A percentile compares a stretch with the other conserved stretches of the same genome.
Evolutionary conservation across 176 grass and related monocot genomes (phyloP).

Genomic region (Musa acuminata): DNA sequence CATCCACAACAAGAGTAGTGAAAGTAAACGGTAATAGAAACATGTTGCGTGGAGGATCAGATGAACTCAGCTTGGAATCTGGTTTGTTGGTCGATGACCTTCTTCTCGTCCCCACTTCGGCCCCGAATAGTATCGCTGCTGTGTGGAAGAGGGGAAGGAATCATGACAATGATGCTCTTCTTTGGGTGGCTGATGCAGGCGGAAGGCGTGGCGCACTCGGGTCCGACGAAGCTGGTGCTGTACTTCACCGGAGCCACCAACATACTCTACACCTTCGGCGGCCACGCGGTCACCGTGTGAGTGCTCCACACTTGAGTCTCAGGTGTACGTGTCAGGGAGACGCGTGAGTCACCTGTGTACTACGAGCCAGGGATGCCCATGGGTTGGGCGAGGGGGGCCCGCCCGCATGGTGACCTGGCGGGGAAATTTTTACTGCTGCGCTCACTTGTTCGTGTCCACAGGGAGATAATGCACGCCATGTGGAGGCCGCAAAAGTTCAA

Average conservation of each 20-base stretch:
- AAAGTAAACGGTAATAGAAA: too few relatives aligned
- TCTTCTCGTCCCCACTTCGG: not conserved
- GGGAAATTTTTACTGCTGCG: too few relatives aligned
- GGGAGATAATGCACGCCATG: slow-evolving; percentile 80
- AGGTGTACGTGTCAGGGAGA: too few relatives aligned
- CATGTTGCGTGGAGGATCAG: too few relatives aligned
- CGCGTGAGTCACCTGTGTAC: too few relatives aligned
- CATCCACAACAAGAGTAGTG: too few relatives aligned
- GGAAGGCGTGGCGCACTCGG: slow-evolving; percentile 41
- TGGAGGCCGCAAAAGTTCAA: slow-evolving; percentile 78
- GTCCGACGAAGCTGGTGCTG: slow-evolving; percentile 51
- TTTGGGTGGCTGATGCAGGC: slow-evolving; percentile 14
- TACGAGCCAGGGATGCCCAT: too few relatives aligned
- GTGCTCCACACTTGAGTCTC: not conserved
- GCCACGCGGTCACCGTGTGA: slow-evolving; percentile 87
- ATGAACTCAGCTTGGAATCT: not conserved
- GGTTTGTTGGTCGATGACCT: not conserved
- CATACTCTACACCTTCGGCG: slow-evolving; percentile 91
- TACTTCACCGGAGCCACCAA: slow-evolving; percentile 95
- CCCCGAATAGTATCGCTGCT: not conserved
- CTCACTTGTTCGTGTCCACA: not conserved
- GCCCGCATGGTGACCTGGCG: too few relatives aligned
- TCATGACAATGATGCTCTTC: not conserved
- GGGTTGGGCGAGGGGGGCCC: too few relatives aligned
- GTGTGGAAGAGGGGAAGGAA: not conserved